Percentiles rank a stretch among this genome's conserved stretches.
phyloP scores from a whole-genome alignment of 139 green algal species.

The Chlorella sp. region DNA sequence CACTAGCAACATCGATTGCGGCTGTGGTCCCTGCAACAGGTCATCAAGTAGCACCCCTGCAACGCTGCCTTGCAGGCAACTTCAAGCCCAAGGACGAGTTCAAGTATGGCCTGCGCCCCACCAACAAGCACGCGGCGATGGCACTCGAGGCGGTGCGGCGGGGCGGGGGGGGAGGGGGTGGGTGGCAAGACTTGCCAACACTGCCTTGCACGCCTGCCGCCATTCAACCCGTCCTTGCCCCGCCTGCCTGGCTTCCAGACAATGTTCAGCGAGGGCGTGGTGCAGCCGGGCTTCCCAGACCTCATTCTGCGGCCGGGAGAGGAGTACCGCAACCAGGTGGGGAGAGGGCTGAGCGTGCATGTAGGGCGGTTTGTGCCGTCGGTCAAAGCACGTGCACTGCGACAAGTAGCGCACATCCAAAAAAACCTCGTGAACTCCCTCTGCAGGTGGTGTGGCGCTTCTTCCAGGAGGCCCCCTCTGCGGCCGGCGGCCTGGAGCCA shows the following conservation, averaged over 20 bases:
- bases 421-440: too few relatives aligned
- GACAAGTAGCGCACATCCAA: too few relatives aligned
- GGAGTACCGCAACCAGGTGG: conserved; percentile 5
- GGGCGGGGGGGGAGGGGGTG: not conserved
- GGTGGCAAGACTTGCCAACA: not conserved
- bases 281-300: not conserved
- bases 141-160: not conserved
- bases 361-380: too few relatives aligned
- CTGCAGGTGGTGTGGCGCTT: not conserved
- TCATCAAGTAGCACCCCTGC: not conserved
- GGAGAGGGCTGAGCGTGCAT: too few relatives aligned
- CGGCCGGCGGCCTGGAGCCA: too few relatives aligned
- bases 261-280: not conserved
- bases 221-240: not conserved
- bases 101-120: not conserved
- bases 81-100: not conserved
- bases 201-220: not conserved
- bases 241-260: not conserved
- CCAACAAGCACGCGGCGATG: not conserved
- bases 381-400: too few relatives aligned
- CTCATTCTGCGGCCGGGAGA: conserved; percentile 2
- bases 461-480: not conserved
- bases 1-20: not conserved
- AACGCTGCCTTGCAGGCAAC: not conserved
- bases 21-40: not conserved